A percentile compares a stretch with the other conserved stretches of the same genome.
Conservation (phyloP, 495 filamentous ascomycete genomes). For the Pseudomonodictys pantanalensis region DNA sequence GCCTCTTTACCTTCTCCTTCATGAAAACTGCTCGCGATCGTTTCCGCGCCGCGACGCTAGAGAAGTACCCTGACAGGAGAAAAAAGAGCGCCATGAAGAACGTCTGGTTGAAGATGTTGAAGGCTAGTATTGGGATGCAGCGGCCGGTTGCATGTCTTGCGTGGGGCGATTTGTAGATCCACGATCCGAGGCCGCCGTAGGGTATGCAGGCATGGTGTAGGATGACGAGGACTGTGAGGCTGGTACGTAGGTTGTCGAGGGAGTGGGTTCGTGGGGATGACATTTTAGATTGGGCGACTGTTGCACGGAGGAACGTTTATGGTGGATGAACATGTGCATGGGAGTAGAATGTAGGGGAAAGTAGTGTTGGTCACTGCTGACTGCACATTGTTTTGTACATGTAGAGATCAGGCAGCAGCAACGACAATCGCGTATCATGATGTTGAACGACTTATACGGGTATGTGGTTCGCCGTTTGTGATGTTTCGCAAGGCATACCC, state of each 20-base stretch:
- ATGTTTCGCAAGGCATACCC: no score
- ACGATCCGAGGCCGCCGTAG: conserved; percentile 23
- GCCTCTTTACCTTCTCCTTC: not conserved
- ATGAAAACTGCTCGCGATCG: not conserved
- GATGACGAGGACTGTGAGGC: conserved; percentile 22
- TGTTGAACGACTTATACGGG: no score
- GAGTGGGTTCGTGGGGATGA: not conserved
- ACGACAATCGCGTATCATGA: no score
- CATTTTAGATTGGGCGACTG: not conserved
- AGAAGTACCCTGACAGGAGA: conserved; percentile 18
- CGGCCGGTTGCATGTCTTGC: not conserved
- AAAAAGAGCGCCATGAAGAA: conserved; percentile 28
- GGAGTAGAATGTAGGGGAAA: no score
- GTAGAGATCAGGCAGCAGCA: no score
- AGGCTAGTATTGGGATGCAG: not conserved
- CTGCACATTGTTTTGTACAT: no score
- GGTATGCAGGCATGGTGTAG: conserved; percentile 13
- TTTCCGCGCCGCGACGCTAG: not conserved
- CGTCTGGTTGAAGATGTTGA: conserved; percentile 23
- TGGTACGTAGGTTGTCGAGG: conserved; percentile 22
- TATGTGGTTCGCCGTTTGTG: no score
- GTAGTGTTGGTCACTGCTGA: no score
- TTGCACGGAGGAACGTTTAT: not conserved
- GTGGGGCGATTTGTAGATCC: not conserved
- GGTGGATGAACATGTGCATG: no score